phyloP scores from a whole-genome alignment of 2,329 filamentous ascomycete genomes.

The Sordariomycetes sp. region DNA sequence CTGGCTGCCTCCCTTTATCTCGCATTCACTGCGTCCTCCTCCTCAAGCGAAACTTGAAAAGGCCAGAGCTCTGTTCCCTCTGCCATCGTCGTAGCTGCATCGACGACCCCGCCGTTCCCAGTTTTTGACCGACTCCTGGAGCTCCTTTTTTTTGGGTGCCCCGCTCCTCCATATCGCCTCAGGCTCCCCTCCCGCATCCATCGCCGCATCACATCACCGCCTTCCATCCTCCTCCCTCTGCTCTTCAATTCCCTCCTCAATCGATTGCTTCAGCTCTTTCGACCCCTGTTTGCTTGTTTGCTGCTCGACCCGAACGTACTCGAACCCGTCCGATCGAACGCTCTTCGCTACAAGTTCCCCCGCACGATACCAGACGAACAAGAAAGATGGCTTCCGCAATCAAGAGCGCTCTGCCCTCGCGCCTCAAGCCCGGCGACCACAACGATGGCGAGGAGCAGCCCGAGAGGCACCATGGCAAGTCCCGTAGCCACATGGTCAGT shows the following conservation, averaged over 20 bases:
- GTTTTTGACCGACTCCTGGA: background rate
- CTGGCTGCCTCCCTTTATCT: too few relatives aligned
- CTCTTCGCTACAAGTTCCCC: slow-evolving; percentile 4
- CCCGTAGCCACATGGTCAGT: slow-evolving; percentile 78
- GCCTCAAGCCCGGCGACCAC: slow-evolving; percentile 59
- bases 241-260: background rate
- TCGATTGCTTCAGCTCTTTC: slow-evolving; percentile 1
- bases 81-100: too few relatives aligned
- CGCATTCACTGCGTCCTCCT: too few relatives aligned
- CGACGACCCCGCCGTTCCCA: background rate
- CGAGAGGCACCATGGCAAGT: slow-evolving; percentile 70
- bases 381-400: slow-evolving; percentile 56
- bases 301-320: too few relatives aligned
- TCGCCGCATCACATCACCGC: background rate
- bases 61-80: too few relatives aligned
- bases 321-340: too few relatives aligned
- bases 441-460: slow-evolving; percentile 38
- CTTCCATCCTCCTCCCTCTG: background rate
- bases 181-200: too few relatives aligned
- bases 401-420: slow-evolving; percentile 71
- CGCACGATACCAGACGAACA: too few relatives aligned
- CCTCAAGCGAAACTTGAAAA: too few relatives aligned
- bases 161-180: background rate
- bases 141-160: background rate
- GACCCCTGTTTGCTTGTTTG: too few relatives aligned